Conservation (phyloP, 2,329 filamentous ascomycete species). For the Thelonectria blattea region DNA sequence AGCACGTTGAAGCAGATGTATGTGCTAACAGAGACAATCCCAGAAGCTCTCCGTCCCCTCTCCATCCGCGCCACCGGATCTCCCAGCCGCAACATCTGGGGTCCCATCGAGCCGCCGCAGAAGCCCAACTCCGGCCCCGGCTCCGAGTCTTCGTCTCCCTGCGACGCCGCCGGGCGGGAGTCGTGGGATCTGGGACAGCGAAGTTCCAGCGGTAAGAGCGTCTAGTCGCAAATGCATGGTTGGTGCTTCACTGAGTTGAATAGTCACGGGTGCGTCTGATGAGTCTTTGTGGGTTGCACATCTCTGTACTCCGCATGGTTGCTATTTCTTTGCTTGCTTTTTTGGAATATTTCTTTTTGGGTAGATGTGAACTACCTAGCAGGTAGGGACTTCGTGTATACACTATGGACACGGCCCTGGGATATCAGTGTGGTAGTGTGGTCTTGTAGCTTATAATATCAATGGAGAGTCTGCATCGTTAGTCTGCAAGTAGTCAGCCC, state of each 20-base stretch:
- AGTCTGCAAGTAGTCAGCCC: background rate
- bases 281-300: background rate
- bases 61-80: conserved; percentile 1
- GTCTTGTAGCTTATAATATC: background rate
- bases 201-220: background rate
- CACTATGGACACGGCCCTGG: conserved; percentile 14
- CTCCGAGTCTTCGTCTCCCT: conserved; percentile 8
- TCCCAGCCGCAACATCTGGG: conserved; percentile 36
- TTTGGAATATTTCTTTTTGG: background rate
- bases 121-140: conserved; percentile 37
- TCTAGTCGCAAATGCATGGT: too few relatives aligned
- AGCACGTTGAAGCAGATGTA: too few relatives aligned
- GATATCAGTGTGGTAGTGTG: conserved; percentile 3
- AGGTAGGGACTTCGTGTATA: conserved; percentile 9
- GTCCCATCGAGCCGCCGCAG: conserved; percentile 39
- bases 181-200: conserved; percentile 1
- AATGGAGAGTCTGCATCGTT: background rate
- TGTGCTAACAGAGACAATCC: background rate
- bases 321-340: background rate
- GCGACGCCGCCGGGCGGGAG: background rate
- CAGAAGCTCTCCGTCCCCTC: conserved; percentile 13
- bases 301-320: background rate
- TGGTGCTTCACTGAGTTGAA: background rate
- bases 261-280: background rate
- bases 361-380: conserved; percentile 9